A percentile compares a stretch with the other conserved stretches of the same genome.
Conservation (phyloP, 1,284 basidiomycete species). For the Dichomitus squalens region DNA sequence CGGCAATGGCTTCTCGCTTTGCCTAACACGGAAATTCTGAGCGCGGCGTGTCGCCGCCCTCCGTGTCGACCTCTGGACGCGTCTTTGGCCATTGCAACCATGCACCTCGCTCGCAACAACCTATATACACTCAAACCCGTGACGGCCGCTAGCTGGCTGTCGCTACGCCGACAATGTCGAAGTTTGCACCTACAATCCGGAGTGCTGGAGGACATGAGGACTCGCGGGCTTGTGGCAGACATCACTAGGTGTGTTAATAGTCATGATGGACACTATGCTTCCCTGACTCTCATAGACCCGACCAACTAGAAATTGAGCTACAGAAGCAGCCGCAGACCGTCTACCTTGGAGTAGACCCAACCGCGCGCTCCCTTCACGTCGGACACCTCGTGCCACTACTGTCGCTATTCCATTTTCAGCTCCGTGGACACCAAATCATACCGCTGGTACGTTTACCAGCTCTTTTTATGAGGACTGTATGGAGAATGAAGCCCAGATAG, state of each 20-base stretch:
- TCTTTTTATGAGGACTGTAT: not conserved
- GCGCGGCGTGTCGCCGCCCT: slow-evolving; percentile 5
- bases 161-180: slow-evolving; percentile 19
- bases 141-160: not conserved
- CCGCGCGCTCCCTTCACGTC: slow-evolving; percentile 87
- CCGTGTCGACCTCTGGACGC: not conserved
- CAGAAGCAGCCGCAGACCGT: slow-evolving; percentile 52
- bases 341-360: slow-evolving; percentile 94
- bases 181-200: slow-evolving; percentile 23
- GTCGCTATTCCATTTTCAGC: slow-evolving; percentile 84
- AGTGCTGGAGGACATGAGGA: slow-evolving; percentile 32
- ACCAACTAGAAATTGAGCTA: slow-evolving; percentile 42
- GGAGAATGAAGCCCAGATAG: slow-evolving; percentile 65
- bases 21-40: not conserved
- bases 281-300: slow-evolving; percentile 30
- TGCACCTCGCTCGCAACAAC: slow-evolving; percentile 18
- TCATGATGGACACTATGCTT: not conserved
- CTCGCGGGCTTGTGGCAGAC: slow-evolving; percentile 35
- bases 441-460: slow-evolving; percentile 48
- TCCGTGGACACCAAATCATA: slow-evolving; percentile 81
- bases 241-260: slow-evolving; percentile 31
- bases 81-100: slow-evolving; percentile 3
- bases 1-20: slow-evolving; percentile 28
- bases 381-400: slow-evolving; percentile 93
- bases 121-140: not conserved